Percentiles rank a stretch among this genome's conserved stretches.
These are phyloP conservation scores for Rosa multiflora DNA, from an alignment of 306 rosid species.

Conservation along the genomic window DNA sequence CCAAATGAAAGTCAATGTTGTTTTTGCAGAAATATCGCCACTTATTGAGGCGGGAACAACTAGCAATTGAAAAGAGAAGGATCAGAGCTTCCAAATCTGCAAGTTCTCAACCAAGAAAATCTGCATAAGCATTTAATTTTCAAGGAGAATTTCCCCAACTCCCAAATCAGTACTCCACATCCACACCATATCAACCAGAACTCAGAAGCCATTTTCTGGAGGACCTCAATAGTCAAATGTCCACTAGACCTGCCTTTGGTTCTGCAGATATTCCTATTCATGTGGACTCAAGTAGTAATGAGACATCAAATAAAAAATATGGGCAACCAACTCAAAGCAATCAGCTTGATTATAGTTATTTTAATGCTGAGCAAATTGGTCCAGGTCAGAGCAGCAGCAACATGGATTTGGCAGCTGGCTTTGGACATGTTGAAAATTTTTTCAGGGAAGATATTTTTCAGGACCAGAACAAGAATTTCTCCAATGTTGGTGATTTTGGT, in stretches of 20 bases:
- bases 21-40: conserved; percentile 31
- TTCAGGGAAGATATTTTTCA: neutral
- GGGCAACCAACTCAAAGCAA: neutral
- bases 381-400: neutral
- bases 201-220: neutral
- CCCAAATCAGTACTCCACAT: neutral
- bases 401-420: neutral
- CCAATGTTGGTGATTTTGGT: neutral
- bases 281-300: conserved; percentile 1
- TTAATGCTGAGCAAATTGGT: neutral
- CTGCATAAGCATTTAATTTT: neutral
- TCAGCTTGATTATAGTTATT: neutral
- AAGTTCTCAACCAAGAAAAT: neutral
- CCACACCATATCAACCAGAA: conserved; percentile 9
- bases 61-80: neutral
- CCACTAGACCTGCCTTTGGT: neutral
- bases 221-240: neutral
- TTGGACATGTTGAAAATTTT: neutral
- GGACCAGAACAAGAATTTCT: neutral
- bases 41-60: conserved; percentile 16
- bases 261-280: neutral
- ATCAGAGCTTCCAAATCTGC: neutral
- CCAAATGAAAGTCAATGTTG: neutral
- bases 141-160: neutral
- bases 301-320: neutral